These are phyloP conservation scores for Claviceps capensis DNA, from an alignment of 2,329 filamentous ascomycete genomes.

Conservation along the genomic window DNA sequence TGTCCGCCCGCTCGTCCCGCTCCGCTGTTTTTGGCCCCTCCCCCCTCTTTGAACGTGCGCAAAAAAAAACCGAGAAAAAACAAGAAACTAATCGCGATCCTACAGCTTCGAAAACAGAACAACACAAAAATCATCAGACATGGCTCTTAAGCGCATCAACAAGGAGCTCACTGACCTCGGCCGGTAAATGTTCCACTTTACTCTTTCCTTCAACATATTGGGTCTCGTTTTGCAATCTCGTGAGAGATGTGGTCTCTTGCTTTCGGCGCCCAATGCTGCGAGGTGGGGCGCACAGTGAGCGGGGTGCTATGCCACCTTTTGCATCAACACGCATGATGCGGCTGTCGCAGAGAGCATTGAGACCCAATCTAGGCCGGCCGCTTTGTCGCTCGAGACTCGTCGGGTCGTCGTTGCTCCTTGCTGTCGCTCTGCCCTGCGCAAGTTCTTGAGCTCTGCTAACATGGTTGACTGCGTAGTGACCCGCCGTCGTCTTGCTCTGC, in stretches of 20 bases:
- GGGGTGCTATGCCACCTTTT: conserved; percentile 15
- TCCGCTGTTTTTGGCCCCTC: conserved; percentile 3
- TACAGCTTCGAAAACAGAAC: conserved; percentile 14
- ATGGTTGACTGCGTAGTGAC: conserved; percentile 46
- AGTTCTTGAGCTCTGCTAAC: conserved; percentile 10
- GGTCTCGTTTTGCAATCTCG: conserved; percentile 4
- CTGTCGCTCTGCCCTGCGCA: neutral
- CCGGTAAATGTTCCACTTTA: conserved; percentile 46
- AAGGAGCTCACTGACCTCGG: conserved; percentile 85
- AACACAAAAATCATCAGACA: conserved; percentile 27
- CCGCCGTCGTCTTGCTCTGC: conserved; percentile 98
- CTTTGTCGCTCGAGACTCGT: neutral
- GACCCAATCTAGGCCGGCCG: neutral
- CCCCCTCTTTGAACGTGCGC: neutral
- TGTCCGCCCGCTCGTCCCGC: conserved; percentile 6
- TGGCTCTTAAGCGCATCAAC: conserved; percentile 91
- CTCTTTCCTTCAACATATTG: conserved; percentile 2
- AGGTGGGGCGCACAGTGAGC: conserved; percentile 25
- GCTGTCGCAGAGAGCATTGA: neutral
- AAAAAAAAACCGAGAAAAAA: conserved; percentile 1
- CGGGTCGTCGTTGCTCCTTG: neutral
- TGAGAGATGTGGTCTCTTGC: conserved; percentile 8
- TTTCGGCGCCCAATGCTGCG: conserved; percentile 15
- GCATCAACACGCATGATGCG: conserved; percentile 7
- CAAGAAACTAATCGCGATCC: conserved; percentile 12